phyloP scores from a whole-genome alignment of 306 rosid genomes.

The Sechiopsis laciniata region DNA sequence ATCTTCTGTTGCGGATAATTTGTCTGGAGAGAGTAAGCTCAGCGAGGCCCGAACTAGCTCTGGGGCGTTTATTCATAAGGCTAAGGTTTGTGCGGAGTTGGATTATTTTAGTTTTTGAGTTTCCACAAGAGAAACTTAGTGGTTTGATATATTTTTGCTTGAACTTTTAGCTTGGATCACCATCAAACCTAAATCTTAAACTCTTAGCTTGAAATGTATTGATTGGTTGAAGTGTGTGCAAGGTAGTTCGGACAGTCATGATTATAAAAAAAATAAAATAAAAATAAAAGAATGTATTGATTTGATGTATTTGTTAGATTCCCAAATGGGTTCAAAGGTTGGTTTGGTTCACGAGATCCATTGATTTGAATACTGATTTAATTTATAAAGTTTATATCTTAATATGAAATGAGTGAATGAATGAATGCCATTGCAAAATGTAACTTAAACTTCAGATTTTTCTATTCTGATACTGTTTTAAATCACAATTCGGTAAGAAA shows the following conservation, averaged over 20 bases:
- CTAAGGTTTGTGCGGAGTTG: conserved; percentile 46
- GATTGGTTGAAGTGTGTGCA: too few relatives aligned
- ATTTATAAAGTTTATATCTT: background rate
- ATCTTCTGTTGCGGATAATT: conserved; percentile 84
- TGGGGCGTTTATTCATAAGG: conserved; percentile 83
- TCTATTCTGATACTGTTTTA: background rate
- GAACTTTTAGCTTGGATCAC: background rate
- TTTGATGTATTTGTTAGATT: background rate
- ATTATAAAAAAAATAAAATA: too few relatives aligned
- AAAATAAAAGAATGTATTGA: background rate
- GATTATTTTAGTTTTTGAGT: background rate
- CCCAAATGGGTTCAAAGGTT: background rate
- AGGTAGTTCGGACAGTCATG: too few relatives aligned
- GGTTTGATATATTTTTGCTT: background rate
- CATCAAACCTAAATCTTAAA: conserved; percentile 14
- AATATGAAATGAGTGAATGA: background rate
- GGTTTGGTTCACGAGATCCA: conserved; percentile 12
- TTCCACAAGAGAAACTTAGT: background rate
- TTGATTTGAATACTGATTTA: background rate
- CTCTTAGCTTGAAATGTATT: background rate
- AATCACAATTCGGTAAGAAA: background rate
- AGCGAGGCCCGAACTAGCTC: conserved; percentile 95
- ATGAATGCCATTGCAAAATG: background rate
- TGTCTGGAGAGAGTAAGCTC: conserved; percentile 61
- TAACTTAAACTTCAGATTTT: background rate